These are phyloP conservation scores for Allantophomopsis lycopodina DNA, from an alignment of 2,329 filamentous ascomycete species.

Conservation along the genomic window DNA sequence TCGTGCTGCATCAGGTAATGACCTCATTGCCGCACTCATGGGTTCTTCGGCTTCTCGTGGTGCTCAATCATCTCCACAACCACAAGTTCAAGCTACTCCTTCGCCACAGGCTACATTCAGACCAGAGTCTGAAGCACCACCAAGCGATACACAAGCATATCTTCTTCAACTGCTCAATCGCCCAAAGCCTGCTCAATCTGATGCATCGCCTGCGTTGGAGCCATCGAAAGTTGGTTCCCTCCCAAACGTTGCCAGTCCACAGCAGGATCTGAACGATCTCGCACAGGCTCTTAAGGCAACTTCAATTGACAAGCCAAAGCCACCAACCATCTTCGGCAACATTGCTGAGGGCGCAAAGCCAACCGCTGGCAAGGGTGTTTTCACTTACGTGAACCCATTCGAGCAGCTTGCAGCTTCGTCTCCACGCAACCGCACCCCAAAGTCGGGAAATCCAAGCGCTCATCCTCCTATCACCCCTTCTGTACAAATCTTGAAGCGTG, in stretches of 20 bases:
- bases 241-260: slow-evolving; percentile 23
- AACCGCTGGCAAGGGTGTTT: slow-evolving; percentile 22
- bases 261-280: slow-evolving; percentile 19
- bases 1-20: slow-evolving; percentile 4
- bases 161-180: slow-evolving; percentile 76
- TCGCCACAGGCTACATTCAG: slow-evolving; percentile 10
- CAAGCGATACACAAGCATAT: slow-evolving; percentile 68
- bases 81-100: background rate
- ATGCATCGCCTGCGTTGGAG: background rate
- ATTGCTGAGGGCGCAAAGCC: slow-evolving; percentile 10
- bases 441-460: slow-evolving; percentile 19
- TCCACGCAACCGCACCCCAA: slow-evolving; percentile 42
- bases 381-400: slow-evolving; percentile 62
- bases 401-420: slow-evolving; percentile 55
- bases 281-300: slow-evolving; percentile 28
- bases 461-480: slow-evolving; percentile 10
- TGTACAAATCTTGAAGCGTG: slow-evolving; percentile 18
- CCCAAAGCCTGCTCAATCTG: slow-evolving; percentile 47
- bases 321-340: background rate
- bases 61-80: slow-evolving; percentile 5
- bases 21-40: slow-evolving; percentile 19
- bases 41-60: slow-evolving; percentile 3
- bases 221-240: slow-evolving; percentile 16
- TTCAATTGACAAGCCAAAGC: slow-evolving; percentile 19
- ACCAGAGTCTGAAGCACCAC: slow-evolving; percentile 32